Base-by-base conservation (phyloP, 1,139 yeast species). In the Yarrowia galli region DNA sequence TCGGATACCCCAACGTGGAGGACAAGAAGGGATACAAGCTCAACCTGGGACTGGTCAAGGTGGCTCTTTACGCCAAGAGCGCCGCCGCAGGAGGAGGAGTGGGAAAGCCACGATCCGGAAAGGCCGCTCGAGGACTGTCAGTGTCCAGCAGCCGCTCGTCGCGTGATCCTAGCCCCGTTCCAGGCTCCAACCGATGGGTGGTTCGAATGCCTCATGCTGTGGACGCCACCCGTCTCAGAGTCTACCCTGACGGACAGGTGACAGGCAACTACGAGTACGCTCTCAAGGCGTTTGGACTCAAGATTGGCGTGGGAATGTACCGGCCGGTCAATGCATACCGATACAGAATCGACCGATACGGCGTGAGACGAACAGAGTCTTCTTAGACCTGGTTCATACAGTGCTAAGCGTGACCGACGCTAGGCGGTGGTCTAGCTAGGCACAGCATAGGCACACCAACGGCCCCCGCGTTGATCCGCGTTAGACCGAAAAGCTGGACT, bases 301-400 rank as follows among this genome's bases (percentile, higher is more conserved):
- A 58, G 51, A 43, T 58, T 18, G 64, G 64, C 9, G 64, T 58
- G 22, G 64, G 64, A 8, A n/a, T 58, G 42, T 43, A 58, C 32
- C 49, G 64, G 1, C 28, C 42, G 12, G 64, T 58, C 16, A 42
- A 58, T 15, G 64, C 51, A 2, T 20, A 23, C 8, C 23, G 64
- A 15, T 58, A 58, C 22, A 12, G 64, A 32, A 58, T 58, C 16
- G 64, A 58, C 16, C 49, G 64, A 10, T 43, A 10, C 20, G 64
- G 64, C 1, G 51, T 43, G 7, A 7, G 64, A 32, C 64, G 53
- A 22, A 25, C 51, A 6, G 49, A 45, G 32, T 48, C 53, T n/a
- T 15, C 32, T 3, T 15, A 23, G 13, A 20, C 48, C 18, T 5
- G 32, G 32, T n/a, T n/a, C n/a, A n/a, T 28, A 28, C 32, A 28